Evolutionary conservation across 768 basidiomycete species (phyloP).

Genomic region (Suillus ampliporus): DNA sequence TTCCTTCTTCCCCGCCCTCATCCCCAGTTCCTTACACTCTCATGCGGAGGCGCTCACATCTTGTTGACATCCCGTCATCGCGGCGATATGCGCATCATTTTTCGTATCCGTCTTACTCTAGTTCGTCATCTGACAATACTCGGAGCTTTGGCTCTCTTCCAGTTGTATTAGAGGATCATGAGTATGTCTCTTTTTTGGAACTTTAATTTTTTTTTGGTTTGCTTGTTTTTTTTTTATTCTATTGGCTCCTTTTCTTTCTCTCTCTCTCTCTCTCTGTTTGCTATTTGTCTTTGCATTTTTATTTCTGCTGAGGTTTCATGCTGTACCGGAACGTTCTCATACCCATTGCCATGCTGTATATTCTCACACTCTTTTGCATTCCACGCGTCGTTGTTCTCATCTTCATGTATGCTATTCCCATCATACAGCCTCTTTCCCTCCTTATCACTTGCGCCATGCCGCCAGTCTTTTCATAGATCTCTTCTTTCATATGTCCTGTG

Average conservation of each 20-base stretch:
- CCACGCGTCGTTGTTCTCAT: neutral
- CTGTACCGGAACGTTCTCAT: conserved; percentile 3
- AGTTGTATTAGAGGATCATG: conserved; percentile 17
- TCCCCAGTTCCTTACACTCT: conserved; percentile 3
- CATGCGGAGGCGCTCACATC: conserved; percentile 4
- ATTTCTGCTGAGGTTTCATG: neutral
- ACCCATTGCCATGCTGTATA: conserved; percentile 1
- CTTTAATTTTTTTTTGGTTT: neutral
- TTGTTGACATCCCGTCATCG: neutral
- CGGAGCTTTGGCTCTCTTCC: conserved; percentile 1
- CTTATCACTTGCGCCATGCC: conserved; percentile 4
- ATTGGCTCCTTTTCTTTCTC: neutral
- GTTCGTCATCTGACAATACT: neutral
- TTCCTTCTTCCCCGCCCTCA: neutral
- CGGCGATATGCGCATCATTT: conserved; percentile 5
- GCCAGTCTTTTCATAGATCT: conserved; percentile 4
- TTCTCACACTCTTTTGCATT: conserved; percentile 3
- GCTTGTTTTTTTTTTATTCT: neutral
- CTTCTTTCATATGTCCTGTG: conserved; percentile 1
- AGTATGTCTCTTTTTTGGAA: conserved; percentile 18
- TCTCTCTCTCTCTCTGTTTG: neutral
- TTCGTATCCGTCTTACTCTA: conserved; percentile 2
- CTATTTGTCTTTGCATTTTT: neutral
- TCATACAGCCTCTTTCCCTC: conserved; percentile 5
- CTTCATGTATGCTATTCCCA: neutral